phyloP scores from a whole-genome alignment of 257 asterid species.

The Solanum corneliomulleri region DNA sequence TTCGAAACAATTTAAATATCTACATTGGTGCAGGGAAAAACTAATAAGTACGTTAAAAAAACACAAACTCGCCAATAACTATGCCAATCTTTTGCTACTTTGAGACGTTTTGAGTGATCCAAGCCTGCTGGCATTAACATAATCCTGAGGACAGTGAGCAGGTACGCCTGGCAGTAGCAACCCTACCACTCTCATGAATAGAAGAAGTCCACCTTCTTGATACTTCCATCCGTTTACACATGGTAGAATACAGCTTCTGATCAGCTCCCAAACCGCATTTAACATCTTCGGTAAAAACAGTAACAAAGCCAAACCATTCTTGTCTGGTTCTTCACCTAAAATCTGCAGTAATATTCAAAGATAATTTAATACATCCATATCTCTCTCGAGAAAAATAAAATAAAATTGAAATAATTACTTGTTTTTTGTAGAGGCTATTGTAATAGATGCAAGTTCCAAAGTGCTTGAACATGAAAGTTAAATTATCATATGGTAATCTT shows the following conservation, averaged over 20 bases:
- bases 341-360: neutral
- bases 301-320: conserved; percentile 17
- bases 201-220: conserved; percentile 26
- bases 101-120: neutral
- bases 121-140: conserved; percentile 41
- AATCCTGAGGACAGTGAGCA: conserved; percentile 41
- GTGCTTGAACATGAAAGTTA: conserved; percentile 39
- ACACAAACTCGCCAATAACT: neutral
- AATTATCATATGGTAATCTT: conserved; percentile 37
- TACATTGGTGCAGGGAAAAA: neutral
- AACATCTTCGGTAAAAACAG: conserved; percentile 9
- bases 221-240: conserved; percentile 29
- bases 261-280: conserved; percentile 49
- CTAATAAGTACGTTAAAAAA: neutral
- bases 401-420: conserved; percentile 11
- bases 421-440: conserved; percentile 34
- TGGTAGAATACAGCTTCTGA: conserved; percentile 43
- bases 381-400: neutral
- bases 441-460: conserved; percentile 45
- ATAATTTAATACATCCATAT: neutral
- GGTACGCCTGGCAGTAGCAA: conserved; percentile 32
- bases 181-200: conserved; percentile 18
- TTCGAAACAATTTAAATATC: neutral
- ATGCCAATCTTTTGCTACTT: neutral
- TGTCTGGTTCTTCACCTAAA: conserved; percentile 24